A percentile compares a stretch with the other conserved stretches of the same genome.
These are phyloP conservation scores for Vaccinium myrtillus DNA, from an alignment of 148 eudicot species.

Conservation along the genomic window DNA sequence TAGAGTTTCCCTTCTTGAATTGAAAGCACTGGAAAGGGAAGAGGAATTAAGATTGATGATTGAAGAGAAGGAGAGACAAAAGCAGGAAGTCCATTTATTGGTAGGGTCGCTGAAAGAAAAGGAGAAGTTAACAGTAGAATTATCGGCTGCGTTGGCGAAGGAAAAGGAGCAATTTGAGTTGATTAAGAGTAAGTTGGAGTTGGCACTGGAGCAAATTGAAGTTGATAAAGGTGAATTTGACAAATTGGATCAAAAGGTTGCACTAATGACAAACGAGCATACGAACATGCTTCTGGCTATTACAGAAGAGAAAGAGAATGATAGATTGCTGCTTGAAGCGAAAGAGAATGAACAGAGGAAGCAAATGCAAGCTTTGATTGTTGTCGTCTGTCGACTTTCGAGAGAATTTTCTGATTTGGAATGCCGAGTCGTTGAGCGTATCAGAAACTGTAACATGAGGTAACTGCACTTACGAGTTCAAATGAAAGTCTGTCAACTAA, in stretches of 20 bases:
- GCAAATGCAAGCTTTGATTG: conserved; percentile 43
- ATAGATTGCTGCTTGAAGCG: conserved; percentile 27
- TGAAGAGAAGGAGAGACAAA: conserved; percentile 48
- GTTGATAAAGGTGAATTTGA: conserved; percentile 24
- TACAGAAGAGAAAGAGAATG: conserved; percentile 32
- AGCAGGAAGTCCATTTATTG: conserved; percentile 32
- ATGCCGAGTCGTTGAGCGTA: conserved; percentile 32
- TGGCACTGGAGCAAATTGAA: conserved; percentile 40
- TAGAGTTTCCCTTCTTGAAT: conserved; percentile 33
- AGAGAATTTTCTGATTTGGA: conserved; percentile 52
- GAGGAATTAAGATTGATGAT: conserved; percentile 29
- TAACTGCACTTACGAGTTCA: conserved; percentile 22
- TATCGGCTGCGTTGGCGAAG: conserved; percentile 28
- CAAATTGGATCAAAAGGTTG: conserved; percentile 37
- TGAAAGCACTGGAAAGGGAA: conserved; percentile 35
- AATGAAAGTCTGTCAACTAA: neutral
- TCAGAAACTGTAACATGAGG: conserved; percentile 50
- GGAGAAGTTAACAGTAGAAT: conserved; percentile 34
- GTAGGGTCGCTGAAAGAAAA: conserved; percentile 36
- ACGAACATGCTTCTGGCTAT: conserved; percentile 19
- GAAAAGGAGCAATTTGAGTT: conserved; percentile 35
- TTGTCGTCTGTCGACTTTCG: conserved; percentile 33
- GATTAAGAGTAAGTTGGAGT: conserved; percentile 30
- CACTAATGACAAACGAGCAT: conserved; percentile 22
- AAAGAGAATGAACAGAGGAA: conserved; percentile 43